These are phyloP conservation scores for Ophiobolus disseminans DNA, from an alignment of 2,329 filamentous ascomycete genomes.

Conservation along the genomic window DNA sequence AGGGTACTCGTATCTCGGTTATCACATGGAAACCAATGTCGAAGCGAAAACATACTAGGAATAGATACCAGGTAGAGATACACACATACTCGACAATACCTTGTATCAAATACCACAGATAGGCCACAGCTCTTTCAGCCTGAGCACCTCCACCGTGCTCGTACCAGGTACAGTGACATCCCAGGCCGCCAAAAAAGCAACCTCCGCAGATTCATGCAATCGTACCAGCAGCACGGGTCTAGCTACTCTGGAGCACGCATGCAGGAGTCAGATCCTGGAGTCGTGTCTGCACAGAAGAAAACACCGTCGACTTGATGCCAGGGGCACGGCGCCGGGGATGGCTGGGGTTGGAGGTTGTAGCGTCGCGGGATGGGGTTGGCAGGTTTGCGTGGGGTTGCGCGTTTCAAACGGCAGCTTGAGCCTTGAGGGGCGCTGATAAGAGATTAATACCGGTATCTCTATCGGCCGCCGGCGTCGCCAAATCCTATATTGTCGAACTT, in stretches of 20 bases:
- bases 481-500: too few relatives aligned
- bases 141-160: conserved; percentile 1
- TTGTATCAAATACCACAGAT: conserved; percentile 8
- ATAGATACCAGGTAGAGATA: background rate
- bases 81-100: conserved; percentile 5
- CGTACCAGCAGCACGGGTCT: background rate
- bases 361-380: background rate
- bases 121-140: conserved; percentile 8
- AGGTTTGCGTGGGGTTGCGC: conserved; percentile 1
- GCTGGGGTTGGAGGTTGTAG: conserved; percentile 3
- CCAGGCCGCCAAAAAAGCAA: conserved; percentile 8
- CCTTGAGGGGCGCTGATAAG: conserved; percentile 1
- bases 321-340: conserved; percentile 1
- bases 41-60: background rate
- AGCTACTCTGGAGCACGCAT: too few relatives aligned
- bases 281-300: conserved; percentile 1
- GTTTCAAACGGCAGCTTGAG: background rate
- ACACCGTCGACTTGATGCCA: conserved; percentile 3
- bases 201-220: background rate
- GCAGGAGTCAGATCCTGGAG: background rate
- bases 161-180: background rate
- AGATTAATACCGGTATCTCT: too few relatives aligned
- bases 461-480: too few relatives aligned
- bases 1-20: background rate
- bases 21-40: background rate